Evolutionary conservation across 2,329 filamentous ascomycete genomes (phyloP), one percentile per base, ranked within the genome.

Genomic region (Aspergillus flavus): DNA sequence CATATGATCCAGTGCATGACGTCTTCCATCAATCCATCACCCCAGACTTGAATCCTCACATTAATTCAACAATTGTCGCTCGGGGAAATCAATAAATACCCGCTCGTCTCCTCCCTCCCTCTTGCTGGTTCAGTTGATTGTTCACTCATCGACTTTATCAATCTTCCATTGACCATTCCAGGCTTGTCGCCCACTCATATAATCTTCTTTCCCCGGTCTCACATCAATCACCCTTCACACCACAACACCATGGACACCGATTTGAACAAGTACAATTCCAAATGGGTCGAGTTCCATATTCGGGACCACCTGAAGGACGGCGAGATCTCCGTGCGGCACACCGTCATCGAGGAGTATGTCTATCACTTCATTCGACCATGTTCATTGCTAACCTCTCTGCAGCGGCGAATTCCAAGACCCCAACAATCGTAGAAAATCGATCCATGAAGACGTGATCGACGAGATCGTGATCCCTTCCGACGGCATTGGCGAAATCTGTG

Each of bases 401-500:
- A 75, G 73, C 23, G 73, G 72, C 41, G 68, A 74, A 52, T 75
- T 75, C 61, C 67, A 70, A 62, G 65, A 68, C 63, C 69, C 71
- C 46, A 61, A 64, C 10, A 45, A 71, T 59, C 64, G 69, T 26
- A 65, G 63, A 54, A 68, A 66, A 46, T 65, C 72, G 11, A 65
- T 75, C 58, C 69, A 68, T 34, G 73, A 75, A 62, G 70, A 73
- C 14, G 68, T 72, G 48, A 67, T 75, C 58, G 73, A 75, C 66
- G 66, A 73, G 28, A 67, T 75, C 59, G 61, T 61, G 46, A 75
- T 75, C 64, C 64, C 68, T 2, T 58, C 69, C 34, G 63, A 72
- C 52, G 73, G 73, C 14, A 60, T 75, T 48, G 73, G 73, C 48
- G 73, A 75, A 59, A 71, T 75, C 60, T 71, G 69, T 39, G 73